A percentile compares a stretch with the other conserved stretches of the same genome.
These are phyloP conservation scores for Fusarium praegraminearum DNA, from an alignment of 2,329 filamentous ascomycete species.

Conservation along the genomic window DNA sequence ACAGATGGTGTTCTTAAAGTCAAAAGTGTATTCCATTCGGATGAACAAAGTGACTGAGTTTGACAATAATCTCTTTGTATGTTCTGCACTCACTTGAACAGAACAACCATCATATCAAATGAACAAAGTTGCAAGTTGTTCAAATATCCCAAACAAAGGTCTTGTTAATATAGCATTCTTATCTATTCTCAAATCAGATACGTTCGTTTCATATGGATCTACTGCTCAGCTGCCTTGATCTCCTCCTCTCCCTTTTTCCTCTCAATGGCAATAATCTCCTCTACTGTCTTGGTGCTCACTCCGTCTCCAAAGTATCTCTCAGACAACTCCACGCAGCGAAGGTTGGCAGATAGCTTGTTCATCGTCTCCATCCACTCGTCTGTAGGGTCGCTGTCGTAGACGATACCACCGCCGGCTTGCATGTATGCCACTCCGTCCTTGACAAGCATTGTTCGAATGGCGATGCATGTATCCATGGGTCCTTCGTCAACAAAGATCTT, in stretches of 20 bases:
- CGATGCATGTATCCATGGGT: slow-evolving; percentile 89
- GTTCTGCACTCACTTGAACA: not conserved
- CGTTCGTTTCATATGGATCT: not conserved
- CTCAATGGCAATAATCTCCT: slow-evolving; percentile 47
- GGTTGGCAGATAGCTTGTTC: slow-evolving; percentile 81
- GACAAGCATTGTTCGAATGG: slow-evolving; percentile 90
- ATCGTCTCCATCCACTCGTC: slow-evolving; percentile 95
- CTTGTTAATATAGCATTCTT: not conserved
- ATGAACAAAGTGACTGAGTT: not conserved
- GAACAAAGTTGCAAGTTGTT: not conserved
- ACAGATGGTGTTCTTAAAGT: not conserved
- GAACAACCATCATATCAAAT: not conserved
- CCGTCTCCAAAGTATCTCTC: slow-evolving; percentile 47
- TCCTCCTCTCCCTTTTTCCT: slow-evolving; percentile 47
- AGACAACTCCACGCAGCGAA: slow-evolving; percentile 47
- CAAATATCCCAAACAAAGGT: not conserved
- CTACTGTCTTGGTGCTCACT: slow-evolving; percentile 44
- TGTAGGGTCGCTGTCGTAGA: slow-evolving; percentile 91
- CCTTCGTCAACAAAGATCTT: slow-evolving; percentile 68
- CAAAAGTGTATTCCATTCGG: not conserved
- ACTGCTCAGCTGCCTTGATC: slow-evolving; percentile 34
- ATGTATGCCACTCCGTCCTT: slow-evolving; percentile 94
- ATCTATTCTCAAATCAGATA: slow-evolving; percentile 4
- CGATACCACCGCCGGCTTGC: slow-evolving; percentile 90
- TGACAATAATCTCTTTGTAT: not conserved